Evolutionary conservation across 306 rosid species (phyloP), one percentile per base, ranked within the genome.

Genomic region (Oxytropis ochrocephala): DNA sequence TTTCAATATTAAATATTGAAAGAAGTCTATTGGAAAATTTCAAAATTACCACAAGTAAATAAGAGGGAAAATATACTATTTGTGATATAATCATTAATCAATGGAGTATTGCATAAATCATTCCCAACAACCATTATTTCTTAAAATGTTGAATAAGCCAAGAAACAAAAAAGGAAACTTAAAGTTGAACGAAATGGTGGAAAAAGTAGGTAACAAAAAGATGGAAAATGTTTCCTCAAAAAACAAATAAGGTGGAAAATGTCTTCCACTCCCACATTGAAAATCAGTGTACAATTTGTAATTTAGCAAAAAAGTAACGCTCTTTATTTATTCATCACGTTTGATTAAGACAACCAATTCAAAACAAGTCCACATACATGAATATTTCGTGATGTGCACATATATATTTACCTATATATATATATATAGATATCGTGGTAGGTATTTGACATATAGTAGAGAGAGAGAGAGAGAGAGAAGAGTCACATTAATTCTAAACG

Each of bases 311-410:
- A 73, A 82, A 84, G 84, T 16, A 51, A 32, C 53, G 87, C 70
- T 72, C 1, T 9, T 52, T 24, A 42, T 67, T 41, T 62, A 70
- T 38, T 49, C 2, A 24, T 8, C 27, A 33, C 42, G 24, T 32
- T 19, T 6, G 6, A 63, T 42, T 53, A 39, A 80, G 76, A 85
- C 72, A 33, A 33, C 67, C 18, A 35, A 70, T 53, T 56, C 67
- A 51, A 82, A 66, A 50, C 49, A 9, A 8, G 88, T 61, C 90
- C 85, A 77, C 80, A 50, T 86, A 67, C 90, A 75, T 79, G 42
- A 8, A 38, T 60, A 16, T 60, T 39, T 38, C 17, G 11, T 60
- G 67, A 58, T 14, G 55, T 72, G 16, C 65, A 58, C 49, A 18
- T 14, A 60, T 27, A 54, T 60, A 24, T 38, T 38, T 8, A 7